Conservation (phyloP, 768 basidiomycete genomes). For the Psilocybe azurescens region DNA sequence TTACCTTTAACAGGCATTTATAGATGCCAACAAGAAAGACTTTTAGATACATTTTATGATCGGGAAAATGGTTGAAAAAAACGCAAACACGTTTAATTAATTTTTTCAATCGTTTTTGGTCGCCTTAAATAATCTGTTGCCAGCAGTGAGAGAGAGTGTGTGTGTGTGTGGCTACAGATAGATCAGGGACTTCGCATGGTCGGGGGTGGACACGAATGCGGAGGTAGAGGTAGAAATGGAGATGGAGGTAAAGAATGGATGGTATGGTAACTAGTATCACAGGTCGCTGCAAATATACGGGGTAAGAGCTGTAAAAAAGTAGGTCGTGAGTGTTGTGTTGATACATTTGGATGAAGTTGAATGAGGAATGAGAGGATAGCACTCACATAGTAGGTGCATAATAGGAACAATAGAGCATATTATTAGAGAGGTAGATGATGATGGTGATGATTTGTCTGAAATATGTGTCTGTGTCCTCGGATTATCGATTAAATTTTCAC, state of each 20-base stretch:
- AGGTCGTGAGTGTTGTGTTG: neutral
- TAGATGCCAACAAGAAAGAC: too few species aligned
- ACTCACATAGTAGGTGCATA: conserved; percentile 6
- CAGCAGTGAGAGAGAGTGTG: too few species aligned
- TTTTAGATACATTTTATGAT: too few species aligned
- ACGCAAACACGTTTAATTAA: too few species aligned
- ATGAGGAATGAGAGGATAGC: neutral
- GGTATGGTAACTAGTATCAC: neutral
- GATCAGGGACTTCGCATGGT: neutral
- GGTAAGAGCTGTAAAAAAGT: neutral
- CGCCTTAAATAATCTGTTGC: too few species aligned
- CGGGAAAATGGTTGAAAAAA: too few species aligned
- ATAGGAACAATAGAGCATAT: conserved; percentile 9
- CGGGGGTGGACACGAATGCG: neutral
- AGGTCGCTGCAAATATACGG: neutral
- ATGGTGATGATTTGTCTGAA: neutral
- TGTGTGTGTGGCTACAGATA: too few species aligned
- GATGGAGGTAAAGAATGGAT: neutral
- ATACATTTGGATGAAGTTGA: neutral
- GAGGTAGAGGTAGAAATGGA: neutral
- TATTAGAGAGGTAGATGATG: neutral
- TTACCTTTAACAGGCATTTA: too few species aligned
- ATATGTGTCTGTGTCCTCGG: conserved; percentile 17
- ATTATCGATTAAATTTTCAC: conserved; percentile 18
- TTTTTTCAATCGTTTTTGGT: too few species aligned